Evolutionary conservation across 176 grass and related monocot species (phyloP), one percentile per base, ranked within the genome.

Genomic region (Eragrostis curvula): DNA sequence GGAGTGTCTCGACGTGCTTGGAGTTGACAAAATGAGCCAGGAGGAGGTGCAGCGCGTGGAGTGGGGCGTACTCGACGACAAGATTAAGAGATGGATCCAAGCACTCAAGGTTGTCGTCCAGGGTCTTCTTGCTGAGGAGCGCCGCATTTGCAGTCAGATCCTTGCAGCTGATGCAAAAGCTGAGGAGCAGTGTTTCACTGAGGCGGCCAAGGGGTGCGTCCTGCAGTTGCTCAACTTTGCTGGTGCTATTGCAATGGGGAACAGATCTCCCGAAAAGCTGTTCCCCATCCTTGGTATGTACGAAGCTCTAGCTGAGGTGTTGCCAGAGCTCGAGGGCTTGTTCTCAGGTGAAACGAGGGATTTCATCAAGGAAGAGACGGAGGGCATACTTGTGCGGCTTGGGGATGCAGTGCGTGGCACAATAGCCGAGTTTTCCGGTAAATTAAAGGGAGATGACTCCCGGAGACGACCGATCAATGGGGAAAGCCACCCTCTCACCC

Each of bases 71-170:
- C 90, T 98, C 0, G 92, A 98, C 21, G 84, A 72, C 50, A 98
- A 91, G 88, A 95, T 98, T 92, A 98, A 89, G 84, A 95, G 84
- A 73, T 98, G 95, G 92, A 95, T 85, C 78, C 90, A 98, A 29
- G 95, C 90, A 12, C 83, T 95, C 81, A 98, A 89, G 80, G 79
- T 93, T 41, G 71, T 85, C 23, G 71, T 94, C 42, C 72, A 70
- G 58, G 84, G 78, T 0, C 79, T 98, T 18, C 88, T 94, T 29
- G 49, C 89, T 3, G 95, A 91, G 89, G 92, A 94, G 85, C 88
- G 83, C 55, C 85, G 81, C 57, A 88, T 91, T 29, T 98, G 95
- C 28, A 80, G 86, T 47, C 90, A 90, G 65, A 76, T 97, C 76
- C 68, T 99, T 15, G 78, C 77, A 7, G 48, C 79, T 0, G 83